Evolutionary conservation across 2,329 filamentous ascomycete species (phyloP), one percentile per base, ranked within the genome.

Genomic region (Colletotrichum nymphaeae): DNA sequence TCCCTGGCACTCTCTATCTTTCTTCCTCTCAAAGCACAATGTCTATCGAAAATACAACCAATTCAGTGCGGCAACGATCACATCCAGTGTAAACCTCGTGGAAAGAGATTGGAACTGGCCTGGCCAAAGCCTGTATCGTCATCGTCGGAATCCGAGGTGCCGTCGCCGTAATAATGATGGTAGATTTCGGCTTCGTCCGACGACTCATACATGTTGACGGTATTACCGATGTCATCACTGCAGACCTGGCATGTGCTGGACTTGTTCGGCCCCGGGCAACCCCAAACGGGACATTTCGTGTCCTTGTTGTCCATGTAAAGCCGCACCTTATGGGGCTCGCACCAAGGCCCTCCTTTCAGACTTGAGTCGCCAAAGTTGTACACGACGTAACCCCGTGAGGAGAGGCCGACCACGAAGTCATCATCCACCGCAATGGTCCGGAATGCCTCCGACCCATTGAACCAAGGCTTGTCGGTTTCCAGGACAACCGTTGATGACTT

Each of bases 381-480:
- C 5, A 22, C 66, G 22, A 19, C 4, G 30, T 64, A 72, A 2
- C 58, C 37, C 4, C 32, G 6, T 5, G 5, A 7, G 8, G 37
- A 37, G 9, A 59, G 19, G 2, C 30, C 37, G 14, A 72, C 8
- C 12, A 72, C 26, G 35, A 70, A 69, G 3, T 72, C 55, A n/a
- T 72, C 59, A 16, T 72, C 69, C 5, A 58, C 42, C 2, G 11
- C 69, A n/a, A 72, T 19, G 3, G 16, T 24, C 5, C 30, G 14
- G 4, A 53, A 19, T 5, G 14, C 24, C 22, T 24, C 26, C 1
- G 42, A 22, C n/a, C 24, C 42, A 6, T 1, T 22, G 16, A 71
- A 35, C 16, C 32, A 14, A 14, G 7, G 24, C n/a, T 22, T n/a
- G 3, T 60, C 3, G 12, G 30, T 14, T 9, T 24, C 56, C 14